phyloP scores from a whole-genome alignment of 2,329 filamentous ascomycete species.

The Hypoxylon sp. region DNA sequence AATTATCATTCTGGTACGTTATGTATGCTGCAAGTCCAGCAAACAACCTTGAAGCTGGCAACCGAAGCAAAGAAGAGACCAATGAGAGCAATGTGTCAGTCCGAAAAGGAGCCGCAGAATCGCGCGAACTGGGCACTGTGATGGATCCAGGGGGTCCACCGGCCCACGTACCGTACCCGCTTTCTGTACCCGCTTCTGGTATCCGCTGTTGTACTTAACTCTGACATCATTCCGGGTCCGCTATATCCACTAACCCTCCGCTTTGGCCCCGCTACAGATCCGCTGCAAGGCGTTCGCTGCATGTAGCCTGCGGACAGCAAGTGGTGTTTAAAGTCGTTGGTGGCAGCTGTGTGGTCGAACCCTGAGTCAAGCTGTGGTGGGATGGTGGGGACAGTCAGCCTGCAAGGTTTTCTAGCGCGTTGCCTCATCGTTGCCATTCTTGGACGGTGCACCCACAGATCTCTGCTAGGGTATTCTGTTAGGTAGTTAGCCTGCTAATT shows the following conservation, averaged over 20 bases:
- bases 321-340: too few relatives aligned
- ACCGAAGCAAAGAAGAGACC: constrained; percentile 20
- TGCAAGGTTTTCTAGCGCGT: constrained; percentile 35
- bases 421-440: constrained; percentile 32
- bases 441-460: too few relatives aligned
- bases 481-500: too few relatives aligned
- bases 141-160: constrained; percentile 20
- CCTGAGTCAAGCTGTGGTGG: neutral
- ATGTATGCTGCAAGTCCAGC: constrained; percentile 26
- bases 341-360: too few relatives aligned
- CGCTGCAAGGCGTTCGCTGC: too few relatives aligned
- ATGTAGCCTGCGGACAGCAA: too few relatives aligned
- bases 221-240: constrained; percentile 40
- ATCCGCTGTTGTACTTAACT: constrained; percentile 29
- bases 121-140: constrained; percentile 27
- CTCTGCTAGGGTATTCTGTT: too few relatives aligned
- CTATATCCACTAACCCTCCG: constrained; percentile 35
- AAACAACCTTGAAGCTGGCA: constrained; percentile 30
- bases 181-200: constrained; percentile 1
- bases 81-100: constrained; percentile 16
- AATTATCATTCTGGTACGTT: too few relatives aligned
- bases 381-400: constrained; percentile 19
- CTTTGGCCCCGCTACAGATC: constrained; percentile 29
- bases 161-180: constrained; percentile 16
- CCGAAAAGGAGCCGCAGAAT: constrained; percentile 38